phyloP scores from a whole-genome alignment of 176 grass and related monocot genomes.

The Oryza meyeriana region DNA sequence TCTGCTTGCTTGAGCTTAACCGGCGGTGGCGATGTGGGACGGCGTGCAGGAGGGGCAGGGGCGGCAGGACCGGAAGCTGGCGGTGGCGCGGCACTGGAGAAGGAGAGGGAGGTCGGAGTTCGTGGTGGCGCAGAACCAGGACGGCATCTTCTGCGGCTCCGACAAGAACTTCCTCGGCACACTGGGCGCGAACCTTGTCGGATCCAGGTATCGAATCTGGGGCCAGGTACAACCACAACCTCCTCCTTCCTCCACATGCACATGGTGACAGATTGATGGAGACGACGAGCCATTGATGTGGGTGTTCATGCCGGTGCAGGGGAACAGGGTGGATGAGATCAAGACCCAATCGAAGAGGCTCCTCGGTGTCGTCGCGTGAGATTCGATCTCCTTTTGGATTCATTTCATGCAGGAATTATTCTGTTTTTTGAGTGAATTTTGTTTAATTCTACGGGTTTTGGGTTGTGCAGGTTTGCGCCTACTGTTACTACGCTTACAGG shows the following conservation, averaged over 20 bases:
- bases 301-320: slow-evolving; percentile 39
- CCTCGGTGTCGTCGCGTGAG: slow-evolving; percentile 70
- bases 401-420: neutral
- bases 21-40: neutral
- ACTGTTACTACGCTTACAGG: slow-evolving; percentile 75
- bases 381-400: neutral
- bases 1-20: neutral
- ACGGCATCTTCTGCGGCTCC: slow-evolving; percentile 56
- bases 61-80: slow-evolving; percentile 84
- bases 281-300: neutral
- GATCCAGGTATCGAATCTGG: slow-evolving; percentile 83
- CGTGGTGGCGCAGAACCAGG: slow-evolving; percentile 75
- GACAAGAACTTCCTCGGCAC: slow-evolving; percentile 76
- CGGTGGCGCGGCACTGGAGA: slow-evolving; percentile 74
- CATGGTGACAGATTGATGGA: neutral
- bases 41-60: slow-evolving; percentile 75
- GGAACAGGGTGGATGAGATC: slow-evolving; percentile 42
- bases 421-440: neutral
- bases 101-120: slow-evolving; percentile 76
- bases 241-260: neutral
- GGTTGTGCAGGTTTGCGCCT: slow-evolving; percentile 59
- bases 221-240: slow-evolving; percentile 49
- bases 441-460: neutral
- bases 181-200: slow-evolving; percentile 62
- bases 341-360: slow-evolving; percentile 72